Percentiles rank a stretch among this genome's conserved stretches.
Conservation (phyloP, 805 yeast species). For the Wickerhamiella australiensis region DNA sequence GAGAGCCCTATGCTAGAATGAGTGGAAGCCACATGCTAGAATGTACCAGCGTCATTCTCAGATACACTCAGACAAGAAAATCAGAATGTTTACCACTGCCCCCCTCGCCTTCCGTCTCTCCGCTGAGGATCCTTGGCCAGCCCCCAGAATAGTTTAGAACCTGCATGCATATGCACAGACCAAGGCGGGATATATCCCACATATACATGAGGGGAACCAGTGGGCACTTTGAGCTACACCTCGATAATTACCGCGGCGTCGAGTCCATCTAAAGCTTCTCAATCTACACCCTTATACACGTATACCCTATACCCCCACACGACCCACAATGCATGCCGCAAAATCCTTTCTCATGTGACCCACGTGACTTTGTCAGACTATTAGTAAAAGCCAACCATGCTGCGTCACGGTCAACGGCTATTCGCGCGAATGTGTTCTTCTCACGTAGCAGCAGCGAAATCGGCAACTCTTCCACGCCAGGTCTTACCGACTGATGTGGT, state of each 20-base stretch:
- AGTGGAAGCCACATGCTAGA: no score
- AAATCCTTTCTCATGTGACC: constrained; percentile 2
- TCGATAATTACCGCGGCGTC: no score
- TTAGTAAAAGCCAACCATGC: constrained; percentile 7
- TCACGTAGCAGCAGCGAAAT: constrained; percentile 14
- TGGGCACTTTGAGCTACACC: no score
- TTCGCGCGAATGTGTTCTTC: constrained; percentile 19
- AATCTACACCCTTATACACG: no score
- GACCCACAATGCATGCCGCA: constrained; percentile 10
- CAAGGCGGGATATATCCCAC: neutral
- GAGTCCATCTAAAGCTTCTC: no score
- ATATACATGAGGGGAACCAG: no score
- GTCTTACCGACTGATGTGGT: constrained; percentile 52
- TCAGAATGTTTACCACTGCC: no score
- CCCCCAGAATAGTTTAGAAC: neutral
- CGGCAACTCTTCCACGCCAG: constrained; percentile 24
- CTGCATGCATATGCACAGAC: neutral
- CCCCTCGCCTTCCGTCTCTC: no score
- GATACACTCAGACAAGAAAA: no score
- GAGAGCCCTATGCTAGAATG: no score
- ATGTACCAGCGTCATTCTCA: no score
- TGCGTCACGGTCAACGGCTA: constrained; percentile 5
- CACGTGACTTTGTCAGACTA: constrained; percentile 3
- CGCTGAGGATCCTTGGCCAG: no score
- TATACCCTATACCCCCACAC: neutral